Evolutionary conservation across 805 yeast genomes (phyloP).

Genomic region (Blastobotrys attinorum): DNA sequence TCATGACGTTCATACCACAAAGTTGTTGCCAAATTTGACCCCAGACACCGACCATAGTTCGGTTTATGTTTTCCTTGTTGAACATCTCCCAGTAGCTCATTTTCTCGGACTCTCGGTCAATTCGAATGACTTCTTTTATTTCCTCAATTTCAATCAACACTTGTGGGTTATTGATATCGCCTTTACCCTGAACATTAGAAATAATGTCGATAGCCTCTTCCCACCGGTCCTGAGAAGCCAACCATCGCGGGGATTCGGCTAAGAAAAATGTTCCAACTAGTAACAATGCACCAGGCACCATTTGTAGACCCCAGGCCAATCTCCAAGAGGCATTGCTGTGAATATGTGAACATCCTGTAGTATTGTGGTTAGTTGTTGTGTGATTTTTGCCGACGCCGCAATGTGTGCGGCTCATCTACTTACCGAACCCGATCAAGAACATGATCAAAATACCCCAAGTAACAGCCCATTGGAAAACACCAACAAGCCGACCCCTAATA

Average conservation of each 20-base stretch:
- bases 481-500: constrained; percentile 54
- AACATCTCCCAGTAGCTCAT: constrained; percentile 45
- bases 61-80: constrained; percentile 38
- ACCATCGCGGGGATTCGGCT: constrained; percentile 37
- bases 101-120: constrained; percentile 42
- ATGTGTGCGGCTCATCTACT: too few species aligned
- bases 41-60: constrained; percentile 45
- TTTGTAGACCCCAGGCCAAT: constrained; percentile 52
- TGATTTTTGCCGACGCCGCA: too few species aligned
- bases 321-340: constrained; percentile 47
- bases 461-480: constrained; percentile 53
- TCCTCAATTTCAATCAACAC: constrained; percentile 50
- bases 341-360: constrained; percentile 42
- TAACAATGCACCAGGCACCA: constrained; percentile 43
- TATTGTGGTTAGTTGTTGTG: too few species aligned
- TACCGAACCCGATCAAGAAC: constrained; percentile 49
- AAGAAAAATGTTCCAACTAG: constrained; percentile 35
- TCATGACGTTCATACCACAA: constrained; percentile 60
- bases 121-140: constrained; percentile 46
- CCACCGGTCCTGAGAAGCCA: constrained; percentile 44
- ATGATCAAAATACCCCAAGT: constrained; percentile 56
- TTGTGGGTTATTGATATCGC: constrained; percentile 29
- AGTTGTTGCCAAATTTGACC: constrained; percentile 55
- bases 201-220: constrained; percentile 35
- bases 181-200: constrained; percentile 27